Base-by-base conservation (phyloP, 1,284 basidiomycete species). In the Agaricales sp. region DNA sequence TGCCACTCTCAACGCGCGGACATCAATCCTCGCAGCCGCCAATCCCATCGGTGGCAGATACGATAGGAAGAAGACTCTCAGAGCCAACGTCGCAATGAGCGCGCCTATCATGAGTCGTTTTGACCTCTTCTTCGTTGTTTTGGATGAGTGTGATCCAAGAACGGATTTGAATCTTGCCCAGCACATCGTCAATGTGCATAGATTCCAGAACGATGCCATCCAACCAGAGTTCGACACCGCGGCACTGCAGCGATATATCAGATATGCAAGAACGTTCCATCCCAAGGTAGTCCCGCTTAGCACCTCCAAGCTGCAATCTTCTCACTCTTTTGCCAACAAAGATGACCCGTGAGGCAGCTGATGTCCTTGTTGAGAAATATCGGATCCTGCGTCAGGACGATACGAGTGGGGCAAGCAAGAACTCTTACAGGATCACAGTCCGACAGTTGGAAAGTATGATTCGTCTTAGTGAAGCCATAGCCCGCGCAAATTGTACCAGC, bases 31-130 rank as follows among this genome's bases (percentile, higher is more conserved):
- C 21, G 96, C 96, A 1, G 96, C 96, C 19, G 95, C 96, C 16
- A 99, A 99, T 69, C 96, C 96, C 14, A 78, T 99, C 35, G 91
- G 94, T 4, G 95, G 96, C 11, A 75, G 96, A 49, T 99, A 99
- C 63, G 96, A 99, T 66, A 80, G 92, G 56, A 99, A 97, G 71
- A 91, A 88, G 69, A 86, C 87, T 2, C 70, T 99, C 20, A 75
- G 93, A 16, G 87, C 87, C n/a, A 99, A 99, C 64, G 86, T 99
- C 23, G 91, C 92, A 52, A 98, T 99, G 95, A 93, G 87, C 47
- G 89, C 94, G 0, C 96, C 96, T 1, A 99, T 99, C 68, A 99
- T 99, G 95, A 95, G 91, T 68, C 84, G 96, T 57, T 99, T 99
- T 63, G 96, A 99, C 65, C 66, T 99, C 55, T 99, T 99, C 74